Conservation (phyloP, 768 basidiomycete genomes). For the Termitomyces sp. region DNA sequence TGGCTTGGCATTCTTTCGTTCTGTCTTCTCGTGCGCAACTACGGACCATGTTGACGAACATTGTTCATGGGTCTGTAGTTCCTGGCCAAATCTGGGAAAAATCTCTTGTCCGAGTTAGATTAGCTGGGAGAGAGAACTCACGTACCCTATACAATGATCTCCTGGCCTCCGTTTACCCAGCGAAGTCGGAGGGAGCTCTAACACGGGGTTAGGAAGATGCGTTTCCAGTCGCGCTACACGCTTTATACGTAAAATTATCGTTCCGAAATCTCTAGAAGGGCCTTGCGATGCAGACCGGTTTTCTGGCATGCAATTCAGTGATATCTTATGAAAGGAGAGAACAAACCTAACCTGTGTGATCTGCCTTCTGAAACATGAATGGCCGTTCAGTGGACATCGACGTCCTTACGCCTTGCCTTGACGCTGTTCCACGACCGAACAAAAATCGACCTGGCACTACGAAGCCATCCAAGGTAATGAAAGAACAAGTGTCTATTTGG, state of each 20-base stretch:
- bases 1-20: conserved; percentile 21
- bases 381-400: conserved; percentile 47
- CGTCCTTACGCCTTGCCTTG: conserved; percentile 47
- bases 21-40: conserved; percentile 35
- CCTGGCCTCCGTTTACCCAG: conserved; percentile 33
- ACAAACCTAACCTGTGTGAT: conserved; percentile 27
- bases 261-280: conserved; percentile 39
- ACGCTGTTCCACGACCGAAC: conserved; percentile 48
- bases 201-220: conserved; percentile 35
- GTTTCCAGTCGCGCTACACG: conserved; percentile 20
- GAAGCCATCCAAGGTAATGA: conserved; percentile 60
- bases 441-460: conserved; percentile 59
- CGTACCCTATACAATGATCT: conserved; percentile 44
- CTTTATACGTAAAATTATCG: conserved; percentile 46
- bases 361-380: conserved; percentile 49
- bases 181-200: conserved; percentile 26
- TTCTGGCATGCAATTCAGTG: not conserved
- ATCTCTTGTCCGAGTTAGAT: conserved; percentile 1
- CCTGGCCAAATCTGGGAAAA: conserved; percentile 40
- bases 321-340: not conserved
- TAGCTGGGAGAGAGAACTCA: not conserved
- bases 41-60: conserved; percentile 49
- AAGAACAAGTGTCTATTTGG: conserved; percentile 47
- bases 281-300: conserved; percentile 8
- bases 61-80: conserved; percentile 32